Evolutionary conservation across 345 rosid genomes (phyloP).

Genomic region (Mangifera indica): DNA sequence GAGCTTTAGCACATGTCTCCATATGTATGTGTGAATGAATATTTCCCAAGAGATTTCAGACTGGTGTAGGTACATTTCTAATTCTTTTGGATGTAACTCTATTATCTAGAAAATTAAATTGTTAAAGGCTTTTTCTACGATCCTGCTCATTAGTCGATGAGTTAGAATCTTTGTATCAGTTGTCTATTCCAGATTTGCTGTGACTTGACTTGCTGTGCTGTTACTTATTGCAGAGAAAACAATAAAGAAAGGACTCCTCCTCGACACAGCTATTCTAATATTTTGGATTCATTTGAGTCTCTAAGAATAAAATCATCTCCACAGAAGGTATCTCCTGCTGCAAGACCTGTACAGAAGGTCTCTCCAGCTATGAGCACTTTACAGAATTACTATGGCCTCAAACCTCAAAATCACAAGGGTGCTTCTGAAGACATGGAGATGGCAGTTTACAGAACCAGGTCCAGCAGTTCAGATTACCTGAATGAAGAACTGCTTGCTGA

Average conservation of each 20-base stretch:
- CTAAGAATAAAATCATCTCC: slow-evolving; percentile 34
- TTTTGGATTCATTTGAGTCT: slow-evolving; percentile 42
- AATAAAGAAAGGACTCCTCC: slow-evolving; percentile 17
- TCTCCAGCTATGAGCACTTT: slow-evolving; percentile 64
- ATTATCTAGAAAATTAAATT: background rate
- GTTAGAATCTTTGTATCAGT: background rate
- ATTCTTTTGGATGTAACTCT: background rate
- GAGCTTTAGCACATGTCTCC: background rate
- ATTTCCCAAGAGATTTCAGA: background rate
- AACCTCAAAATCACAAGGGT: slow-evolving; percentile 25
- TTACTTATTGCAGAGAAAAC: slow-evolving; percentile 27
- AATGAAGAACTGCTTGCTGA: slow-evolving; percentile 25
- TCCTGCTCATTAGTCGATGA: background rate
- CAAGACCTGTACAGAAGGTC: slow-evolving; percentile 37
- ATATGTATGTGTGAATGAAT: background rate
- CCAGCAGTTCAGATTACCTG: slow-evolving; percentile 22
- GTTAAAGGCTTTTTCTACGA: background rate
- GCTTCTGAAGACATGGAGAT: slow-evolving; percentile 45
- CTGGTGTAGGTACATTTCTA: background rate
- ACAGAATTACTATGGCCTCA: slow-evolving; percentile 49
- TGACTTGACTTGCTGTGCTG: background rate
- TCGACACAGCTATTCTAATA: slow-evolving; percentile 19
- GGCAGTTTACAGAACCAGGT: slow-evolving; percentile 43
- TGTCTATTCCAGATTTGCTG: background rate
- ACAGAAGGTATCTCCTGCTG: slow-evolving; percentile 45